A percentile compares a stretch with the other conserved stretches of the same genome.
Evolutionary conservation across 257 asterid genomes (phyloP).

Genomic region (Nicotiana noctiflora): DNA sequence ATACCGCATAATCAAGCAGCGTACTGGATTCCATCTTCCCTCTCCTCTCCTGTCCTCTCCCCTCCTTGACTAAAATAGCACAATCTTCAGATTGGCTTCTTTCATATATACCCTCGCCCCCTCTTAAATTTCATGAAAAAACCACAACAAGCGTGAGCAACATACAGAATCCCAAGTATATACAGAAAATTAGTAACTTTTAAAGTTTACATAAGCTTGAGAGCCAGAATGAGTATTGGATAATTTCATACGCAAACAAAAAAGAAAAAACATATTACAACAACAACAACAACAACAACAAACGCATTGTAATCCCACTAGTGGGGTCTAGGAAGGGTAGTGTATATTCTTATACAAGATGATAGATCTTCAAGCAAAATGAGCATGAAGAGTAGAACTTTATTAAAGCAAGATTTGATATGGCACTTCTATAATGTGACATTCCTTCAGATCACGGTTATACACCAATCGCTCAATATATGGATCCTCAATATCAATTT

Average conservation of each 20-base stretch:
- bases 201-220: not conserved
- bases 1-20: conserved; percentile 76
- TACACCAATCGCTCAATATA: not conserved
- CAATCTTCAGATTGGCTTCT: conserved; percentile 13
- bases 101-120: conserved; percentile 20
- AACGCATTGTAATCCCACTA: too few relatives aligned
- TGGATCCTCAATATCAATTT: not conserved
- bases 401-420: not conserved
- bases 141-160: not conserved
- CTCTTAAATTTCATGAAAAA: conserved; percentile 3
- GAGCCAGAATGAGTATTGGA: not conserved
- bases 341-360: not conserved
- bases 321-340: too few relatives aligned
- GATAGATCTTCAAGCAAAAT: not conserved
- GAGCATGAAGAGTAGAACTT: not conserved
- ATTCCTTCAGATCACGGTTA: not conserved
- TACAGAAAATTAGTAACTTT: not conserved
- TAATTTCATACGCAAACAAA: not conserved
- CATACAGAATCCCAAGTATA: not conserved
- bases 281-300: too few relatives aligned
- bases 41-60: not conserved
- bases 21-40: conserved; percentile 48
- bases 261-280: not conserved
- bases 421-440: not conserved
- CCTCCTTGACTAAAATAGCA: conserved; percentile 16